A percentile compares a stretch with the other conserved stretches of the same genome.
phyloP scores from a whole-genome alignment of 768 basidiomycete genomes.

The Paxillus involutus region DNA sequence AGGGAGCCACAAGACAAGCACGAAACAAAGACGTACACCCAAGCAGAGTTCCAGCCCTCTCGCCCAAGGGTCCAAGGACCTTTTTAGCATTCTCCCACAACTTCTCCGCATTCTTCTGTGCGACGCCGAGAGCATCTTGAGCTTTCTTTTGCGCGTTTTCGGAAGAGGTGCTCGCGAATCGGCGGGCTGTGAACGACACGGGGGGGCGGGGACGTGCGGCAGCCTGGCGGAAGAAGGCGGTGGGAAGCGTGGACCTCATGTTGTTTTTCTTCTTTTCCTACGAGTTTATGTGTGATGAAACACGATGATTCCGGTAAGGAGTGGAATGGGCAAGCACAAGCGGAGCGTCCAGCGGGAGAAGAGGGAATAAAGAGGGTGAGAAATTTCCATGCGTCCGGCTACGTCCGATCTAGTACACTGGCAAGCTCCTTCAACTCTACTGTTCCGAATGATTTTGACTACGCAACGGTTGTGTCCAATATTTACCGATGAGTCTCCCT shows the following conservation, averaged over 20 bases:
- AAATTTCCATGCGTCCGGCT: constrained; percentile 6
- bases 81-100: constrained; percentile 51
- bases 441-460: too few species aligned
- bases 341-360: not conserved
- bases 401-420: not conserved
- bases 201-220: constrained; percentile 13
- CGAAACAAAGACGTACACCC: constrained; percentile 40
- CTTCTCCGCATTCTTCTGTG: constrained; percentile 56
- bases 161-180: constrained; percentile 41
- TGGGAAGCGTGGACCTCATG: constrained; percentile 27
- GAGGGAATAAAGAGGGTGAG: constrained; percentile 14
- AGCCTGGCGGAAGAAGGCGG: constrained; percentile 24
- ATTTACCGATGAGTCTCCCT: too few species aligned
- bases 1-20: not conserved
- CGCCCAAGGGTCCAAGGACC: constrained; percentile 47
- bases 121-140: constrained; percentile 60
- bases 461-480: too few species aligned
- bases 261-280: constrained; percentile 4
- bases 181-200: constrained; percentile 23
- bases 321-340: not conserved
- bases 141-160: constrained; percentile 67
- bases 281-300: not conserved
- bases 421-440: too few species aligned
- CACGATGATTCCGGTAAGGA: not conserved
- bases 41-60: constrained; percentile 58